Conservation (phyloP, 2,329 filamentous ascomycete species). For the Coniochaeta pulveracea region DNA sequence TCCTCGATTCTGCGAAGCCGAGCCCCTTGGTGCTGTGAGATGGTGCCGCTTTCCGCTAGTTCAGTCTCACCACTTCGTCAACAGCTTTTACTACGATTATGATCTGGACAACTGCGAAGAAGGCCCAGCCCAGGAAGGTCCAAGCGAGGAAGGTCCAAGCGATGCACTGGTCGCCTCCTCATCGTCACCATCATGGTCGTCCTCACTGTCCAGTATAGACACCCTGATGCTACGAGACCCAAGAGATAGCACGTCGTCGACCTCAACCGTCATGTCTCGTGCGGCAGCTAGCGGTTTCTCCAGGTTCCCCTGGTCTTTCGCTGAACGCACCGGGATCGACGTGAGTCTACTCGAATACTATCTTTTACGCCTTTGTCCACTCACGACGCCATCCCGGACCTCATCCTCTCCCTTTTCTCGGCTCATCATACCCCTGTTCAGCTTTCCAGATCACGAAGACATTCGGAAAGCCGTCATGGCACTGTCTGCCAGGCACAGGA, state of each 20-base stretch:
- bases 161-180: too few species aligned
- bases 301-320: not conserved
- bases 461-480: constrained; percentile 8
- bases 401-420: constrained; percentile 8
- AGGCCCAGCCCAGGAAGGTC: constrained; percentile 2
- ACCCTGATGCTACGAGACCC: not conserved
- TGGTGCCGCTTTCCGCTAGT: constrained; percentile 8
- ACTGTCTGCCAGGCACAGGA: constrained; percentile 8
- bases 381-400: constrained; percentile 8
- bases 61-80: constrained; percentile 8
- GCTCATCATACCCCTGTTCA: constrained; percentile 8
- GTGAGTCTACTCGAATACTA: constrained; percentile 8
- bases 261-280: not conserved
- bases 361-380: constrained; percentile 6
- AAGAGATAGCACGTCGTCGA: not conserved
- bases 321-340: not conserved
- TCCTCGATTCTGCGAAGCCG: constrained; percentile 10
- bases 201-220: not conserved
- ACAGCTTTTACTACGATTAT: constrained; percentile 4
- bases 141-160: not conserved
- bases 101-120: constrained; percentile 1
- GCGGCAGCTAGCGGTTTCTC: too few species aligned
- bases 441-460: constrained; percentile 6
- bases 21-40: constrained; percentile 6
- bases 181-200: too few species aligned